These are phyloP conservation scores for Mentha longifolia DNA, from an alignment of 257 asterid genomes.

Conservation along the genomic window DNA sequence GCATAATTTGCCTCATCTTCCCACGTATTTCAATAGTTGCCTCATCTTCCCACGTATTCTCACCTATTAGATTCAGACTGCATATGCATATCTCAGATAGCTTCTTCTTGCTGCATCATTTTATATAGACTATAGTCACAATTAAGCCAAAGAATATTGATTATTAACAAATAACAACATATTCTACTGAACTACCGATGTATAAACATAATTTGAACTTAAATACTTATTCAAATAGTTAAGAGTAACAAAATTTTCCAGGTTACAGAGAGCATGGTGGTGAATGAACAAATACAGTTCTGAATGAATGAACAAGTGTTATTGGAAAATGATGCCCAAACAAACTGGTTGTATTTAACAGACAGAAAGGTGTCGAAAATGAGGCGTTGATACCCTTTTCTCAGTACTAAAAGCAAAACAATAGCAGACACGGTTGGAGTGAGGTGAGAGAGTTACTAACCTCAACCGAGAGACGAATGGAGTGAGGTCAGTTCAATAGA, in stretches of 20 bases:
- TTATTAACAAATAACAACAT: too few species aligned
- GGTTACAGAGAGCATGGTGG: not conserved
- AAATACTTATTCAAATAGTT: not conserved
- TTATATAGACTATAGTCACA: too few species aligned
- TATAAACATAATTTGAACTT: not conserved
- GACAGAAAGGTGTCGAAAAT: not conserved
- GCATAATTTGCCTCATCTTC: too few species aligned
- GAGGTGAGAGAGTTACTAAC: not conserved
- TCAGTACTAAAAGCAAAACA: not conserved
- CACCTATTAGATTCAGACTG: too few species aligned
- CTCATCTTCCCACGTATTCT: too few species aligned
- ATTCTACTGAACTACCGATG: not conserved
- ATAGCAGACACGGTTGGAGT: not conserved
- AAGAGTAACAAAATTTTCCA: not conserved
- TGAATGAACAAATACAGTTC: not conserved
- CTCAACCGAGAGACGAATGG: not conserved
- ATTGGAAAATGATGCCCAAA: not conserved
- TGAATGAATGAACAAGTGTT: too few species aligned
- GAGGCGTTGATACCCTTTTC: not conserved
- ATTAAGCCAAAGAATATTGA: too few species aligned
- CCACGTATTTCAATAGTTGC: not conserved
- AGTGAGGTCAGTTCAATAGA: slow-evolving; percentile 40
- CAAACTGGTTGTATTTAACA: not conserved
- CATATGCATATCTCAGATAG: too few species aligned
- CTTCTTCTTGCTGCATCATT: too few species aligned